Conservation (phyloP, 2,329 filamentous ascomycete genomes). For the Cladosporium colombiae region DNA sequence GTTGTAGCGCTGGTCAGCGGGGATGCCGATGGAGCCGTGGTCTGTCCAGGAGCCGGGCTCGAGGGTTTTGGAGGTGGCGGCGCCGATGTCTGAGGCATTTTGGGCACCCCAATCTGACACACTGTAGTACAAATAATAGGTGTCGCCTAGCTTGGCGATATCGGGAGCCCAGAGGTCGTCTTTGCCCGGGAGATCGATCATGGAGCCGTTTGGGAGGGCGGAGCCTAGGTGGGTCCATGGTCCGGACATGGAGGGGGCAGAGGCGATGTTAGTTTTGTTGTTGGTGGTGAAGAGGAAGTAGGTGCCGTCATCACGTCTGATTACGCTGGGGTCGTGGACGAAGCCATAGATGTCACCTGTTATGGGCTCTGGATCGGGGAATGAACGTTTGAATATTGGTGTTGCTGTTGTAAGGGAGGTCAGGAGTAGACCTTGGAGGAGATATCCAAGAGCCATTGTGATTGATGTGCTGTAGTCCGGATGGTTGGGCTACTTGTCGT, state of each 20-base stretch:
- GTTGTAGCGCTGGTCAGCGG: slow-evolving; percentile 42
- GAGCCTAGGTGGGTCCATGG: slow-evolving; percentile 53
- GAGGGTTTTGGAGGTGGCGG: slow-evolving; percentile 52
- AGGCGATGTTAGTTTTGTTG: slow-evolving; percentile 51
- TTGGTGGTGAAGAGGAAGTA: slow-evolving; percentile 57
- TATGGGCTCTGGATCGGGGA: slow-evolving; percentile 8
- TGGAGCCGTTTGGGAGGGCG: slow-evolving; percentile 48
- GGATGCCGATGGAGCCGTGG: slow-evolving; percentile 60
- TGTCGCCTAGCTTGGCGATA: slow-evolving; percentile 55
- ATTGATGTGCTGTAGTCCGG: neutral
- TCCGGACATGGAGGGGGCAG: slow-evolving; percentile 47
- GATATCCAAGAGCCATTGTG: neutral
- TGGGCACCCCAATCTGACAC: slow-evolving; percentile 63
- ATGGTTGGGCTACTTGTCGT: neutral
- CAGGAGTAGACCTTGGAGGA: slow-evolving; percentile 1
- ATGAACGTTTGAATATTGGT: slow-evolving; percentile 12
- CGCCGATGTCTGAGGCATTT: slow-evolving; percentile 60
- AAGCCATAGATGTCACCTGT: slow-evolving; percentile 28
- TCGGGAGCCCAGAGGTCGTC: slow-evolving; percentile 63
- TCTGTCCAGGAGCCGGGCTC: slow-evolving; percentile 62
- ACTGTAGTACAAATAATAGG: slow-evolving; percentile 65
- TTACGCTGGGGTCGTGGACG: slow-evolving; percentile 49
- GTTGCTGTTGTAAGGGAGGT: neutral
- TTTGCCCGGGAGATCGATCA: slow-evolving; percentile 49
- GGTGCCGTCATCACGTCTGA: slow-evolving; percentile 35